A percentile compares a stretch with the other conserved stretches of the same genome.
phyloP scores from a whole-genome alignment of 495 filamentous ascomycete species.

The Hypoxylon cercidicola region DNA sequence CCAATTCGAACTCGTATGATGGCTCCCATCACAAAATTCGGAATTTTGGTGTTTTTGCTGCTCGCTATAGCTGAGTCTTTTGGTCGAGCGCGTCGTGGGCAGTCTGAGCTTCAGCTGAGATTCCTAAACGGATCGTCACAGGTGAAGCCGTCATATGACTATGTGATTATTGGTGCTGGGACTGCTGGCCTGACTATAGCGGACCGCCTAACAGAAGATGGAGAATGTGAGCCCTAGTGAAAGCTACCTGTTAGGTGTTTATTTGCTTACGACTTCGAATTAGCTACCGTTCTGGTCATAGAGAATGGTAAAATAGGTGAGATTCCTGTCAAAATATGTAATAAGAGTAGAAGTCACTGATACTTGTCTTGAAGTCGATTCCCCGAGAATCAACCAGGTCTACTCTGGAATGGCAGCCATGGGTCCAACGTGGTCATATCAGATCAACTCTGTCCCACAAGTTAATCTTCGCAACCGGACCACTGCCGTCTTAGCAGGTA shows the following conservation, averaged over 20 bases:
- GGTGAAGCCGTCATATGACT: slow-evolving; percentile 50
- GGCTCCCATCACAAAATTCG: slow-evolving; percentile 12
- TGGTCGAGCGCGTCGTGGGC: slow-evolving; percentile 12
- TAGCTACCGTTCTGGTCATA: slow-evolving; percentile 59
- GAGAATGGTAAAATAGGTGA: slow-evolving; percentile 59
- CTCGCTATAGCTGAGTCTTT: slow-evolving; percentile 21
- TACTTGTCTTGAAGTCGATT: slow-evolving; percentile 28
- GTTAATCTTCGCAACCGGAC: slow-evolving; percentile 47
- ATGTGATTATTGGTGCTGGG: slow-evolving; percentile 62
- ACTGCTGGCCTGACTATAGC: slow-evolving; percentile 63
- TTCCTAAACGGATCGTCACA: slow-evolving; percentile 29
- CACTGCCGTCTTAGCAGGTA: slow-evolving; percentile 46
- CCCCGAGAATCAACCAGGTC: slow-evolving; percentile 42
- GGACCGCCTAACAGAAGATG: slow-evolving; percentile 59
- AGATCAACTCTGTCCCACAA: slow-evolving; percentile 57
- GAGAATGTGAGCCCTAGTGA: slow-evolving; percentile 35
- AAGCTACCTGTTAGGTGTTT: background rate
- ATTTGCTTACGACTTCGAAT: background rate
- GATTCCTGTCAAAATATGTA: slow-evolving; percentile 1
- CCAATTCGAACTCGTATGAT: slow-evolving; percentile 5
- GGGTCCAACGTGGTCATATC: slow-evolving; percentile 53
- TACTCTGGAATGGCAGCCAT: slow-evolving; percentile 44
- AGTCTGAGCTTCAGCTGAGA: slow-evolving; percentile 19
- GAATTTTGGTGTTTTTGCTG: slow-evolving; percentile 13
- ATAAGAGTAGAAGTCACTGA: slow-evolving; percentile 7